Evolutionary conservation across 2,329 filamentous ascomycete genomes (phyloP), one percentile per base, ranked within the genome.

Genomic region (Fusarium citri): DNA sequence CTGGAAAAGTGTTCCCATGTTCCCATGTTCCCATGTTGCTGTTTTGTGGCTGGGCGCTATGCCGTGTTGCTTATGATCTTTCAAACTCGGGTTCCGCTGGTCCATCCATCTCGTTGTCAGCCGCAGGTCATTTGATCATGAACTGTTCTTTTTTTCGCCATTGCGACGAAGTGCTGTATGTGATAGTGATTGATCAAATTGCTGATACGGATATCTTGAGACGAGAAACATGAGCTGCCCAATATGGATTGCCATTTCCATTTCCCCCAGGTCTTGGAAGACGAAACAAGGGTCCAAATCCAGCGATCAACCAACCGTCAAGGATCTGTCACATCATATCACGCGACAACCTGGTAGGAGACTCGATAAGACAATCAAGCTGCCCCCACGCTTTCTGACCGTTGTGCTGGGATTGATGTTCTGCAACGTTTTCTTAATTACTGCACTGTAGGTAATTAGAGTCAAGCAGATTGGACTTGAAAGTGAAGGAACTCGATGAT

Each of bases 291-390:
- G 70, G 59, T 59, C 71, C 68, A 57, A 51, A 65, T 57, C 40
- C 51, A 61, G 55, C 49, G 30, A 41, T 40, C 61, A 64, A 37
- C 37, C 41, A 30, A 34, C 50, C 50, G 22, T 20, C 49, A 64
- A 53, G 45, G 22, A 23, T 34, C 37, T 54, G 61, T 70, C 59
- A 42, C 54, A 37, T 37, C 34, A 37, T 37, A 74, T 75, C 73
- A 75, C 73, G 72, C 73, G 69, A 75, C 68, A 73, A 72, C 59
- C 54, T 71, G 64, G 48, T 49, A 55, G 46, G 45, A 49, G 30
- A 66, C 45, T 62, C 61, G 65, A 64, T 69, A 66, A 73, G 69
- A 66, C 55, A 51, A 60, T 58, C 61, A 66, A 46, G 37, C 42
- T 54, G 55, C 55, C 64, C 67, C 57, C 62, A 55, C 59, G 56